Base-by-base conservation (phyloP, 2,329 filamentous ascomycete species). In the Diplodia seriata region DNA sequence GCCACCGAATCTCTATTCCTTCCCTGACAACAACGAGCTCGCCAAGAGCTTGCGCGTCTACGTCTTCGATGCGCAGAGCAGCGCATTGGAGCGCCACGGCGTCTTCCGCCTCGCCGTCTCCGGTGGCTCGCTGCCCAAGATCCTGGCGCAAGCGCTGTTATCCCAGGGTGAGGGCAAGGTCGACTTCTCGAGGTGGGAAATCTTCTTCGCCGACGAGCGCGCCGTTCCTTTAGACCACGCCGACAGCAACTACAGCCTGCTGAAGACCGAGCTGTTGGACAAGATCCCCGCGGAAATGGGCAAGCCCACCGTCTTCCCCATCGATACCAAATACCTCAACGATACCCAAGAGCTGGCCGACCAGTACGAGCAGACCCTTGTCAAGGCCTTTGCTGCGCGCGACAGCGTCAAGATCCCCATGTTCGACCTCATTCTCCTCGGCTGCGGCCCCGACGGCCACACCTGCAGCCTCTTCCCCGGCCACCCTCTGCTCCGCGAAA, bases 121-220 rank as follows among this genome's bases (percentile, higher is more conserved):
- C 0, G 95, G 95, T 73, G 95, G 95, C 73, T 97, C 94, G 18
- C 88, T 99, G 55, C 95, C 95, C 68, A 90, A 93, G 76, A 92
- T 90, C 15, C 90, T 99, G 51, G 93, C 93, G 55, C 88, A 92
- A 78, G 93, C 93, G 11, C 88, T 98, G 12, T 87, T 98, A 31
- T 76, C 87, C 23, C 73, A 82, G 76, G 72, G 81, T 81, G 79
- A 83, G 69, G 83, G 81, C 59, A 79, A 77, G 47, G 81, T 94
- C 72, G 85, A 91, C 74, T 97, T 96, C 81, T 84, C 86, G 77
- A 93, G 92, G 80, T 99, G 95, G 95, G 92, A 98, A 76, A 92
- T 99, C 76, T 99, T 98, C 86, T 98, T 97, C 81, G 94, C 94
- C 76, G 95, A 99, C 78, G 95, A 99, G 85, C 92, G 95, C 76